Conservation (phyloP, 2,329 filamentous ascomycete species). For the Pestalotiopsis sp. region DNA sequence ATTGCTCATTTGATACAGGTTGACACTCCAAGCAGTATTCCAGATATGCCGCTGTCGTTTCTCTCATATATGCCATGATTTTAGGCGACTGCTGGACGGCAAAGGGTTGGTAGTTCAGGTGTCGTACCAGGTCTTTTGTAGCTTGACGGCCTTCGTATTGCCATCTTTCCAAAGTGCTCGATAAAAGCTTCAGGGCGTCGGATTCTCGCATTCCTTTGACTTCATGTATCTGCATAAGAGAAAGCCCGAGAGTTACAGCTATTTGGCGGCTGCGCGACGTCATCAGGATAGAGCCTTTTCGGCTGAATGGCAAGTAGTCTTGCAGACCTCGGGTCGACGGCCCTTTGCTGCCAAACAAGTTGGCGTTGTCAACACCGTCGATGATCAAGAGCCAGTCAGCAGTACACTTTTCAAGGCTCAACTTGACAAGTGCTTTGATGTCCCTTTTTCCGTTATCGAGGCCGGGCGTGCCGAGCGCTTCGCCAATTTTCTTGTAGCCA, state of each 20-base stretch:
- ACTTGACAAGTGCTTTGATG: constrained; percentile 37
- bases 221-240: constrained; percentile 12
- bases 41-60: constrained; percentile 25
- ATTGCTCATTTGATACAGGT: constrained; percentile 24
- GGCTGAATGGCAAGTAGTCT: constrained; percentile 32
- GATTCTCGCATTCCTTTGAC: neutral
- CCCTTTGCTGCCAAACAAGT: constrained; percentile 22
- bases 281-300: neutral
- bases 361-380: constrained; percentile 44
- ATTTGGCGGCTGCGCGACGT: constrained; percentile 17
- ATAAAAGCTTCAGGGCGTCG: neutral
- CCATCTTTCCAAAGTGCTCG: neutral
- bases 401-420: constrained; percentile 27
- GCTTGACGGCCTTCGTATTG: constrained; percentile 9
- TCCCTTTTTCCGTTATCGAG: constrained; percentile 37
- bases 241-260: constrained; percentile 7
- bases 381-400: constrained; percentile 44
- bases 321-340: constrained; percentile 14
- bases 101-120: constrained; percentile 21
- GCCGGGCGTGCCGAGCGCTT: constrained; percentile 26
- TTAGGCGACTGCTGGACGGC: neutral
- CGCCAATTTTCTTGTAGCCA: constrained; percentile 36
- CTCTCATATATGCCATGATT: constrained; percentile 31
- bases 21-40: constrained; percentile 20
- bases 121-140: constrained; percentile 27